Percentiles rank a stretch among this genome's conserved stretches.
Conservation (phyloP, 371 early-diverging fungal species). For the Mortierella sp. region DNA sequence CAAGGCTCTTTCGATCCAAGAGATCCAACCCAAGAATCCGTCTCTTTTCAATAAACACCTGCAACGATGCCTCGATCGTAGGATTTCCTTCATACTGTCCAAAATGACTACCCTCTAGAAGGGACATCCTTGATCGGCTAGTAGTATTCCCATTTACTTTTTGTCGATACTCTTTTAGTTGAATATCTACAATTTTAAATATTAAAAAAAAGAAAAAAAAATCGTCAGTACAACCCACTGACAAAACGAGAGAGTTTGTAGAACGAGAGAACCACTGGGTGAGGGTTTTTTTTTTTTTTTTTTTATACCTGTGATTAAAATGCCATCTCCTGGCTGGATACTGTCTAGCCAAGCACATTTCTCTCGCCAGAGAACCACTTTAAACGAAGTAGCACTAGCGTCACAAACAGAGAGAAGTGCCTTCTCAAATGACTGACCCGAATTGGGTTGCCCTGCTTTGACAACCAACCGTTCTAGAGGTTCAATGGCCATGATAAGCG, state of each 20-base stretch:
- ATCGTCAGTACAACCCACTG: background rate
- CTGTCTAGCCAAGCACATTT: slow-evolving; percentile 16
- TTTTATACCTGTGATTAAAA: slow-evolving; percentile 24
- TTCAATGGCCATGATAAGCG: slow-evolving; percentile 14
- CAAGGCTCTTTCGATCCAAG: slow-evolving; percentile 22
- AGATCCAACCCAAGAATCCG: slow-evolving; percentile 18
- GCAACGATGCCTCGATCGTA: slow-evolving; percentile 2
- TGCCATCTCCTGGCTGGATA: slow-evolving; percentile 20
- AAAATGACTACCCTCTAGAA: slow-evolving; percentile 13
- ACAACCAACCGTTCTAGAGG: slow-evolving; percentile 13
- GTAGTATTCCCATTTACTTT: slow-evolving; percentile 21
- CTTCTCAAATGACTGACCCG: background rate
- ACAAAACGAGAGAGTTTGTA: background rate
- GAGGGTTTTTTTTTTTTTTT: too few relatives aligned
- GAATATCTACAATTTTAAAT: slow-evolving; percentile 18
- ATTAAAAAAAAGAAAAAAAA: background rate
- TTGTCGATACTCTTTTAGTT: slow-evolving; percentile 16
- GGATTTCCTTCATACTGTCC: background rate
- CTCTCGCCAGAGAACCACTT: slow-evolving; percentile 26
- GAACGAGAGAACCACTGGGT: background rate
- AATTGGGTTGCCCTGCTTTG: background rate
- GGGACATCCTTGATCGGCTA: slow-evolving; percentile 17
- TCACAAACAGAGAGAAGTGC: slow-evolving; percentile 15
- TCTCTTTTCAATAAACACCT: slow-evolving; percentile 15
- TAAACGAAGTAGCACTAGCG: slow-evolving; percentile 31